Evolutionary conservation across 257 asterid genomes (phyloP).

Genomic region (Penstemon barbatus): DNA sequence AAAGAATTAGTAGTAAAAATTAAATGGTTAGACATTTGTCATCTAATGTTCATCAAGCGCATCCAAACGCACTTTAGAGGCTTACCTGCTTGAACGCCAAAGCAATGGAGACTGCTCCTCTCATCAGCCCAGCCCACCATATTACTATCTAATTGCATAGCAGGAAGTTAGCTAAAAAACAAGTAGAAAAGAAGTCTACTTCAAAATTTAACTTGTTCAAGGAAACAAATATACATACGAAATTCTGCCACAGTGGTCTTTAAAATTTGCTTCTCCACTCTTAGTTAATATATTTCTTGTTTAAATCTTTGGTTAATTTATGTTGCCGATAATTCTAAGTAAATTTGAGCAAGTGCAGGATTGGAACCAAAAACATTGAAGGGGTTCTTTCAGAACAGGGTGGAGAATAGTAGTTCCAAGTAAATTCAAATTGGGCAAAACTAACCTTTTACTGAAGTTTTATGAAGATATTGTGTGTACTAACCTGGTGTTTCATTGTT

Average conservation of each 20-base stretch:
- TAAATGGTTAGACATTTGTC: not conserved
- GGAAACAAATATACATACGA: not conserved
- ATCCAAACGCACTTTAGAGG: not conserved
- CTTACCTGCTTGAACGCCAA: conserved; percentile 92
- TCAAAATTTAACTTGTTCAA: not conserved
- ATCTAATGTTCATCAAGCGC: not conserved
- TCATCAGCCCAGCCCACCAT: conserved; percentile 99
- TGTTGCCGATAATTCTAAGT: not conserved
- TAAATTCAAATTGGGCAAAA: not conserved
- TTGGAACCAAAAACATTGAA: not conserved
- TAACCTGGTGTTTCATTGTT: conserved; percentile 73
- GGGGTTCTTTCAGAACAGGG: not conserved
- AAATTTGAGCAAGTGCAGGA: not conserved
- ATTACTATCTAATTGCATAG: conserved; percentile 52
- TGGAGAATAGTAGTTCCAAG: conserved; percentile 1
- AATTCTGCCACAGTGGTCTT: not conserved
- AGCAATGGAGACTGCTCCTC: conserved; percentile 98
- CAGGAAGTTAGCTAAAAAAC: not conserved
- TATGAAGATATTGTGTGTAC: conserved; percentile 12
- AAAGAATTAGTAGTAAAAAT: not conserved
- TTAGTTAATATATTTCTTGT: not conserved
- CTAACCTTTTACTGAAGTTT: not conserved
- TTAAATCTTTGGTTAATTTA: not conserved
- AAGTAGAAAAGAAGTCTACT: conserved; percentile 6
- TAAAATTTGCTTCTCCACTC: conserved; percentile 3